Evolutionary conservation across 1,284 basidiomycete species (phyloP).

Genomic region (Marasmius sp.): DNA sequence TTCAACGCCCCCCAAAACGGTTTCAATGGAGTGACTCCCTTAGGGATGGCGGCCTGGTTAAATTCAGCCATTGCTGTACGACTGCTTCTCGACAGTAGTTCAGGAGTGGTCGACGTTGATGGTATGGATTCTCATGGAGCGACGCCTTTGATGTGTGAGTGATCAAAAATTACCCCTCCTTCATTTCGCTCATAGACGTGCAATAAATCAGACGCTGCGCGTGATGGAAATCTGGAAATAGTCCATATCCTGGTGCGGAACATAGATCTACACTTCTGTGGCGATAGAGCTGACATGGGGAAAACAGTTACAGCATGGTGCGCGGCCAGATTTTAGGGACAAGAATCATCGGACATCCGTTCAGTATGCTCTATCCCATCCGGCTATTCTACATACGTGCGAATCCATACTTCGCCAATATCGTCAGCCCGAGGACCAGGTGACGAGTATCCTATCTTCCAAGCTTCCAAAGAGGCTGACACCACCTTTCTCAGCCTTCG

Average conservation of each 20-base stretch:
- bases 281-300: constrained; percentile 7
- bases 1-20: constrained; percentile 66
- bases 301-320: constrained; percentile 59
- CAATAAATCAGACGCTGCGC: constrained; percentile 57
- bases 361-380: constrained; percentile 62
- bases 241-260: constrained; percentile 54
- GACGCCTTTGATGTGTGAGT: constrained; percentile 78
- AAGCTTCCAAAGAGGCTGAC: constrained; percentile 6
- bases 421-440: constrained; percentile 57
- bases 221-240: constrained; percentile 65
- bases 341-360: constrained; percentile 66
- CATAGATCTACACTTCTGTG: background rate
- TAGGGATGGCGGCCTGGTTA: constrained; percentile 75
- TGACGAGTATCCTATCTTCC: constrained; percentile 27
- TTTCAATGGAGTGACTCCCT: constrained; percentile 69
- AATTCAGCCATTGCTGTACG: constrained; percentile 57
- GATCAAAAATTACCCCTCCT: background rate
- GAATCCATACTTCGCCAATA: constrained; percentile 62
- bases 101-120: constrained; percentile 63
- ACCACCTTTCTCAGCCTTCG: constrained; percentile 25
- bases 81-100: constrained; percentile 57
- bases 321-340: constrained; percentile 70
- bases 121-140: constrained; percentile 70
- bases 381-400: constrained; percentile 63
- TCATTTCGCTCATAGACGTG: background rate